phyloP scores from a whole-genome alignment of 2,329 filamentous ascomycete species.

The Colletotrichum chrysophilum region DNA sequence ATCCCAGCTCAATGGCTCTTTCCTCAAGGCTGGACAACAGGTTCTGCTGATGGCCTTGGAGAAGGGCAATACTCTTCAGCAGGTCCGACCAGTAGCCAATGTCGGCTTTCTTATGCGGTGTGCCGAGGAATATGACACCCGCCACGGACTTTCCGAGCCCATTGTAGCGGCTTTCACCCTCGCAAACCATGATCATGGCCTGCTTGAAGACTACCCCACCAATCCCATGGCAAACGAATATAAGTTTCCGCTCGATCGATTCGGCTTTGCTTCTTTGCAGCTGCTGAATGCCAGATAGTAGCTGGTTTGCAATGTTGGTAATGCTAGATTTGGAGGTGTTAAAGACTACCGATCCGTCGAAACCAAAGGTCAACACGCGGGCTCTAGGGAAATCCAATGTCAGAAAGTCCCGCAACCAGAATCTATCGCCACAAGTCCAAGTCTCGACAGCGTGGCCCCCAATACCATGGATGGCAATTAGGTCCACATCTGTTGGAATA shows the following conservation, averaged over 20 bases:
- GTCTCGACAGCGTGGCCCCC: neutral
- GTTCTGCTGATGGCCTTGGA: rapidly evolving
- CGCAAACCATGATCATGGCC: neutral
- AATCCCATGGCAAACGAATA: neutral
- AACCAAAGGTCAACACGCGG: neutral
- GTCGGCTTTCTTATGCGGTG: neutral
- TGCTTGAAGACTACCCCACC: neutral
- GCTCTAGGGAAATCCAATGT: rapidly evolving
- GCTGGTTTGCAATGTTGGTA: rapidly evolving
- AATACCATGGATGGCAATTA: neutral
- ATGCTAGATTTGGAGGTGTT: rapidly evolving
- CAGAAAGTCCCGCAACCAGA: neutral
- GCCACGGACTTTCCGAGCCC: neutral
- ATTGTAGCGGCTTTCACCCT: neutral
- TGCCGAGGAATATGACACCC: neutral
- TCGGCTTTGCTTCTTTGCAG: neutral
- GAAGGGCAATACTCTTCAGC: rapidly evolving
- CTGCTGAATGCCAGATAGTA: neutral
- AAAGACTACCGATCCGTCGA: rapidly evolving
- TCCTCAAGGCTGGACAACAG: rapidly evolving
- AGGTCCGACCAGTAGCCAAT: neutral
- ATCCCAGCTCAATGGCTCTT: neutral
- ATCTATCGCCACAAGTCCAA: neutral
- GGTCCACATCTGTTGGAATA: neutral
- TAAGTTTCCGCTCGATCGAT: rapidly evolving